Conservation (phyloP, 306 rosid genomes). For the Dalbergia cochinchinensis region DNA sequence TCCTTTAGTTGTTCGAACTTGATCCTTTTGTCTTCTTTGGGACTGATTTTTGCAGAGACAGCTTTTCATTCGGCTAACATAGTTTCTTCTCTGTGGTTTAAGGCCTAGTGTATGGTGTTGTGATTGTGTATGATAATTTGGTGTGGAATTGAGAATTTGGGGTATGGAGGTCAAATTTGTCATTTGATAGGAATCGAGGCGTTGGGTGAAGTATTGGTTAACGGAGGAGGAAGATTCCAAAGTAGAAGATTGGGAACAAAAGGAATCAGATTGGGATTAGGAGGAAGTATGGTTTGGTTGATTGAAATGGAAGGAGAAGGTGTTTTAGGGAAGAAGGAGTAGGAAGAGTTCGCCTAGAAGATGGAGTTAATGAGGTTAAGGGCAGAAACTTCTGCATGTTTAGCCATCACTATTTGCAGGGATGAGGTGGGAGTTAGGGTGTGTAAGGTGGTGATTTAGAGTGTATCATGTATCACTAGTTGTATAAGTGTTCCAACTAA, state of each 20-base stretch:
- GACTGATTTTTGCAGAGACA: constrained; percentile 60
- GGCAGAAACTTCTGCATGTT: no score
- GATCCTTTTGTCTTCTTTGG: constrained; percentile 72
- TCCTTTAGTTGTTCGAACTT: constrained; percentile 46
- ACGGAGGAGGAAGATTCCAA: constrained; percentile 45
- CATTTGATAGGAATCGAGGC: constrained; percentile 40
- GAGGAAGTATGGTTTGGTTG: constrained; percentile 28
- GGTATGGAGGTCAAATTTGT: constrained; percentile 45
- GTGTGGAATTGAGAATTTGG: no score
- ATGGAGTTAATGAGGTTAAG: no score
- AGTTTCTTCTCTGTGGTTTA: constrained; percentile 16
- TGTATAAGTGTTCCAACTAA: no score
- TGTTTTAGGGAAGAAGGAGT: no score
- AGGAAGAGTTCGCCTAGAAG: no score
- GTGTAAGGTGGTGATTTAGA: no score
- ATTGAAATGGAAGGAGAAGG: neutral
- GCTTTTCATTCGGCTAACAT: constrained; percentile 47
- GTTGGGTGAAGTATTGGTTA: constrained; percentile 17
- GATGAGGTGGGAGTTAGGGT: no score
- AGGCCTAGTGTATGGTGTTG: neutral
- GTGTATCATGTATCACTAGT: no score
- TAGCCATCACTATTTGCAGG: no score
- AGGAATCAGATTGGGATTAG: constrained; percentile 34
- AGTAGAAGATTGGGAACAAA: constrained; percentile 47
- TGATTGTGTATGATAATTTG: constrained; percentile 34